These are phyloP conservation scores for Chrysanthemum lavandulifolium DNA, from an alignment of 129 eudicot genomes.

Conservation along the genomic window DNA sequence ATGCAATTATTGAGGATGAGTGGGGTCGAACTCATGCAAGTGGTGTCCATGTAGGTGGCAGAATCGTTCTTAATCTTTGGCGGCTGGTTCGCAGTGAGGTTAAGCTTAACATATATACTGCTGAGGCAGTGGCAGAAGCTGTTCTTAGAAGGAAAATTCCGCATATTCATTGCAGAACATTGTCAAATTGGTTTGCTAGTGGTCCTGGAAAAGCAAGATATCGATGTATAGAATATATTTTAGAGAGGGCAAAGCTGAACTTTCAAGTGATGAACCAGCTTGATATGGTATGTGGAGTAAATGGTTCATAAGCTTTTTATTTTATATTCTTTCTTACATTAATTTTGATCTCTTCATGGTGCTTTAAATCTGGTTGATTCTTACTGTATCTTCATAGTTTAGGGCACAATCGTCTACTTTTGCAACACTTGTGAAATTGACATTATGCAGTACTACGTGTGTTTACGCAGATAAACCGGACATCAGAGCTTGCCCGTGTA, in stretches of 20 bases:
- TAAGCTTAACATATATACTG: slow-evolving; percentile 77
- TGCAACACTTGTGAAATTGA: slow-evolving; percentile 10
- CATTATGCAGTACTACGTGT: slow-evolving; percentile 15
- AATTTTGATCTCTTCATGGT: slow-evolving; percentile 15
- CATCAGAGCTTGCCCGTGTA: slow-evolving; percentile 98
- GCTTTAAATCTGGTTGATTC: slow-evolving; percentile 11
- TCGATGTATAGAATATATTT: slow-evolving; percentile 63
- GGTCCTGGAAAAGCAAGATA: slow-evolving; percentile 89
- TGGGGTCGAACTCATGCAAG: slow-evolving; percentile 99
- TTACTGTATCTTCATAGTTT: too few species aligned
- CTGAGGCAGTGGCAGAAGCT: slow-evolving; percentile 89
- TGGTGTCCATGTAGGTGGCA: slow-evolving; percentile 91
- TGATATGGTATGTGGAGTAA: slow-evolving; percentile 52
- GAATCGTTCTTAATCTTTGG: slow-evolving; percentile 91
- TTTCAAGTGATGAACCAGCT: slow-evolving; percentile 80
- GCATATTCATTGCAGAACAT: slow-evolving; percentile 49
- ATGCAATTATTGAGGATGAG: slow-evolving; percentile 80
- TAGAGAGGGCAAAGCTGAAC: slow-evolving; percentile 71
- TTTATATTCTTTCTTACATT: neutral
- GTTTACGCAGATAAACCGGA: slow-evolving; percentile 68
- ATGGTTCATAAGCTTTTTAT: neutral
- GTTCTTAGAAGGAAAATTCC: slow-evolving; percentile 86
- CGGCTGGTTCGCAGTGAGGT: slow-evolving; percentile 86
- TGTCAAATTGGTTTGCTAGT: slow-evolving; percentile 85
- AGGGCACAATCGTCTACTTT: neutral